phyloP scores from a whole-genome alignment of 768 basidiomycete genomes.

The Cystobasidium onofrii region DNA sequence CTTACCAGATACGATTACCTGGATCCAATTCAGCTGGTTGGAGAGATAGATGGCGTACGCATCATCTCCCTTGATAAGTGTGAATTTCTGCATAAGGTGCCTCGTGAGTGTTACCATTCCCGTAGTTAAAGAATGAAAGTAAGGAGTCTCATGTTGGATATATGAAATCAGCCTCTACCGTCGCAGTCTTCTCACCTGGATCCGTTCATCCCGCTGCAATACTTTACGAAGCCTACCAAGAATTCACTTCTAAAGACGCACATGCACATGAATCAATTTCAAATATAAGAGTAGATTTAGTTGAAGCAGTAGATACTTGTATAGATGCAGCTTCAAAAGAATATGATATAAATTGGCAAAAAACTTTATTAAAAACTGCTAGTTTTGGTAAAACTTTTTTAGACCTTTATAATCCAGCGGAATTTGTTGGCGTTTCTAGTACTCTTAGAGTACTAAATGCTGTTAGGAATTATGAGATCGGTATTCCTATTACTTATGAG shows the following conservation, averaged over 20 bases:
- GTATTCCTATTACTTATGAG: slow-evolving; percentile 81
- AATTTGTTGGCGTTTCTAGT: slow-evolving; percentile 87
- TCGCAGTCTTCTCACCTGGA: slow-evolving; percentile 82
- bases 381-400: slow-evolving; percentile 91
- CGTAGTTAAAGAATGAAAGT: not conserved
- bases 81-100: slow-evolving; percentile 89
- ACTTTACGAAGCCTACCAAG: slow-evolving; percentile 83
- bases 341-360: slow-evolving; percentile 85
- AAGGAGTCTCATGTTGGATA: not conserved
- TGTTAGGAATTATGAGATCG: slow-evolving; percentile 80
- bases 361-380: slow-evolving; percentile 78
- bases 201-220: slow-evolving; percentile 87
- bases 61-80: slow-evolving; percentile 68
- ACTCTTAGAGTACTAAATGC: slow-evolving; percentile 89
- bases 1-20: slow-evolving; percentile 64
- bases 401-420: slow-evolving; percentile 82
- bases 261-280: slow-evolving; percentile 90
- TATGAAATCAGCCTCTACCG: slow-evolving; percentile 56
- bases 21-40: slow-evolving; percentile 66
- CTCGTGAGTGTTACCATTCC: slow-evolving; percentile 54
- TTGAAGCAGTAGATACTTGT: slow-evolving; percentile 77
- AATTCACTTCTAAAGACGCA: slow-evolving; percentile 64
- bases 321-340: slow-evolving; percentile 89
- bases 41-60: slow-evolving; percentile 84
- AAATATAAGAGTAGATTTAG: slow-evolving; percentile 74